These are phyloP conservation scores for Diospyros lotus DNA, from an alignment of 148 eudicot species.

Conservation along the genomic window DNA sequence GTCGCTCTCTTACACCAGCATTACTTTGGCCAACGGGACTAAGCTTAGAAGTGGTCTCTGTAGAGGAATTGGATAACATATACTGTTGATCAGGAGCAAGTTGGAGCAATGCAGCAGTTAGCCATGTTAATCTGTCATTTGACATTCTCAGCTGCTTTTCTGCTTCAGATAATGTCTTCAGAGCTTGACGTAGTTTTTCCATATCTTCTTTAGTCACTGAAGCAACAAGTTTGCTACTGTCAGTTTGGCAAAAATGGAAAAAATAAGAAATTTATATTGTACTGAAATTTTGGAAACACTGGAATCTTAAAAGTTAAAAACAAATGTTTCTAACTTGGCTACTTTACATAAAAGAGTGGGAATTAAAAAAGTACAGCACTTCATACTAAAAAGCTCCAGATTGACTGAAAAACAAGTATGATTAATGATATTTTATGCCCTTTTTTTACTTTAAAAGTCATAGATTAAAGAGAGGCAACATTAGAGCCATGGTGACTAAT, in stretches of 20 bases:
- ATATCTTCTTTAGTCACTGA: slow-evolving; percentile 82
- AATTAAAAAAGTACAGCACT: not conserved
- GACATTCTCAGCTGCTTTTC: slow-evolving; percentile 91
- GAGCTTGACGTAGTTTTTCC: slow-evolving; percentile 91
- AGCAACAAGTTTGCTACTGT: slow-evolving; percentile 8
- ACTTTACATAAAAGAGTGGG: not conserved
- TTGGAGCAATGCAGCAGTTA: slow-evolving; percentile 88
- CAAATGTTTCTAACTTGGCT: too few relatives aligned
- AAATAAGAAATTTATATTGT: not conserved
- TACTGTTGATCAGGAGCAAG: slow-evolving; percentile 93
- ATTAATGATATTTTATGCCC: not conserved
- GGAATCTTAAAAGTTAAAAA: not conserved
- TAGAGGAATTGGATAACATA: slow-evolving; percentile 65
- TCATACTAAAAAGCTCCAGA: not conserved
- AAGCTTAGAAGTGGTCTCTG: slow-evolving; percentile 52
- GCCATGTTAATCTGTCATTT: slow-evolving; percentile 84
- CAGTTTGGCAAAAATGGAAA: slow-evolving; percentile 4
- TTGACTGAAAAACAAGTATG: slow-evolving; percentile 5
- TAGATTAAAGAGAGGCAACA: not conserved
- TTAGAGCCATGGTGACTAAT: not conserved
- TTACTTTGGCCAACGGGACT: slow-evolving; percentile 47
- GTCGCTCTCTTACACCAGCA: slow-evolving; percentile 29
- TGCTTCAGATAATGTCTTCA: slow-evolving; percentile 88
- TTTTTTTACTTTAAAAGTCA: not conserved
- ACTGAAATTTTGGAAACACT: not conserved